phyloP scores from a whole-genome alignment of 805 yeast genomes.

The Saccharomycopsis fermentans region DNA sequence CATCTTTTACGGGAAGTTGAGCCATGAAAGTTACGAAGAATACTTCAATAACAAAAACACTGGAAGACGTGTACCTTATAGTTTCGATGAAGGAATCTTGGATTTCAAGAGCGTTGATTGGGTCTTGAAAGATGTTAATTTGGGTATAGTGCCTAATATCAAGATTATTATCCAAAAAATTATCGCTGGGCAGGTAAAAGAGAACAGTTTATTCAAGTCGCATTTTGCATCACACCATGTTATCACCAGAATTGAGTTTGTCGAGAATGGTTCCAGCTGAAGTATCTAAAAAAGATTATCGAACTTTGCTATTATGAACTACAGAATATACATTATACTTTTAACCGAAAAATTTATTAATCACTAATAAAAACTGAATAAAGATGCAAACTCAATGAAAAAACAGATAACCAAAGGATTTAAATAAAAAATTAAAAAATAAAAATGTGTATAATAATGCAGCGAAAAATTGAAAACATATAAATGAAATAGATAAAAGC shows the following conservation, averaged over 20 bases:
- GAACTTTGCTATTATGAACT: no score
- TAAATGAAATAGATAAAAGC: no score
- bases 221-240: conserved; percentile 2
- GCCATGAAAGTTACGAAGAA: background rate
- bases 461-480: no score
- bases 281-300: no score
- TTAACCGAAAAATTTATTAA: no score
- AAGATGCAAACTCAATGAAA: no score
- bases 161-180: background rate
- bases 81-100: conserved; percentile 15
- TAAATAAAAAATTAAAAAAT: no score
- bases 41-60: conserved; percentile 2
- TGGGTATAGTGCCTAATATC: conserved; percentile 15
- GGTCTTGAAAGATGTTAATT: conserved; percentile 9
- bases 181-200: conserved; percentile 1
- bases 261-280: background rate
- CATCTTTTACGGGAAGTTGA: conserved; percentile 7
- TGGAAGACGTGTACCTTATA: conserved; percentile 1
- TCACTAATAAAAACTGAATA: no score
- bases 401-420: no score
- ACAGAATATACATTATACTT: no score
- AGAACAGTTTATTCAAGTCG: conserved; percentile 7
- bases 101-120: conserved; percentile 15
- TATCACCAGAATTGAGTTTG: conserved; percentile 3
- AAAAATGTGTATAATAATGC: no score